These are phyloP conservation scores for Rhodotorula glutinis DNA, from an alignment of 1,284 basidiomycete genomes.

Conservation along the genomic window DNA sequence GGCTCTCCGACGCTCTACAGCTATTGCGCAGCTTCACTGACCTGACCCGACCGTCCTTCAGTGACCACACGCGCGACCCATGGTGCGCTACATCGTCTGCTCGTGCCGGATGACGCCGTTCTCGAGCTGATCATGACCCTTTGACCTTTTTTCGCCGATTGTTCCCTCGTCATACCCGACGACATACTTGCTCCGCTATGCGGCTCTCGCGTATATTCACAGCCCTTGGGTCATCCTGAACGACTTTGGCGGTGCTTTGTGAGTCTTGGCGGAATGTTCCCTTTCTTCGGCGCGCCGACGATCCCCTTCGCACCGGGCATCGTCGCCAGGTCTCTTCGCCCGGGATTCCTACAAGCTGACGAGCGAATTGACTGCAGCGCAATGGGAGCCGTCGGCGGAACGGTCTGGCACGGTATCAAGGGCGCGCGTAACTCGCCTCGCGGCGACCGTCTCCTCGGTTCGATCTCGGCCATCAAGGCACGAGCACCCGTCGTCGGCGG, in stretches of 20 bases:
- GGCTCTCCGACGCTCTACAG: background rate
- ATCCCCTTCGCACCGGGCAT: too few species aligned
- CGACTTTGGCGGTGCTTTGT: slow-evolving; percentile 89
- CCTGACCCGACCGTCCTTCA: background rate
- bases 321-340: too few species aligned
- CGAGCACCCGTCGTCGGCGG: slow-evolving; percentile 90
- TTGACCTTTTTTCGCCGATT: background rate
- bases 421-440: slow-evolving; percentile 94
- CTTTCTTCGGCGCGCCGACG: background rate
- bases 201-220: background rate
- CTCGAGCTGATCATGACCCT: slow-evolving; percentile 24
- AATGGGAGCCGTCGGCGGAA: slow-evolving; percentile 92
- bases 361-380: slow-evolving; percentile 49
- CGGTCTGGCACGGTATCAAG: slow-evolving; percentile 99
- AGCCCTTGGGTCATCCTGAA: slow-evolving; percentile 99
- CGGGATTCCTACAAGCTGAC: too few species aligned
- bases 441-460: slow-evolving; percentile 89
- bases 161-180: background rate
- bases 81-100: slow-evolving; percentile 22
- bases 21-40: background rate
- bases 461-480: slow-evolving; percentile 95
- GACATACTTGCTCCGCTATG: background rate
- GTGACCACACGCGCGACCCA: slow-evolving; percentile 41
- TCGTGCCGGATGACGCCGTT: too few species aligned
- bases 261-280: slow-evolving; percentile 2